These are phyloP conservation scores for Aspergillus terreus DNA, from an alignment of 2,329 filamentous ascomycete species.

Conservation along the genomic window DNA sequence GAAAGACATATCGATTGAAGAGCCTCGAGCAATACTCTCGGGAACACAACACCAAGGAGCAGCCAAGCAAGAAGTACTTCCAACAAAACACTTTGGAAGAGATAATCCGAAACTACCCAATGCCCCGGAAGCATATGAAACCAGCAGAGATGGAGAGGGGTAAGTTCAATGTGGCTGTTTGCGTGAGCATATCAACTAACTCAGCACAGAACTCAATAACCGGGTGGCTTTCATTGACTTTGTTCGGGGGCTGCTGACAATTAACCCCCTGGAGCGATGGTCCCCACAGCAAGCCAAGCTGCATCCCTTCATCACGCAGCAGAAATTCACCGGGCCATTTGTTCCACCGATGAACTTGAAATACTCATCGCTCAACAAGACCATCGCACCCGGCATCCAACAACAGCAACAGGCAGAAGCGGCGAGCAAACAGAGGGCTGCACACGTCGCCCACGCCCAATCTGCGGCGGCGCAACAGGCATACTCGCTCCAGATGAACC, in stretches of 20 bases:
- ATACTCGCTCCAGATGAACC: slow-evolving; percentile 62
- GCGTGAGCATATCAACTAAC: slow-evolving; percentile 14
- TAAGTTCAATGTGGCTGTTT: slow-evolving; percentile 42
- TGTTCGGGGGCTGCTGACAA: slow-evolving; percentile 84
- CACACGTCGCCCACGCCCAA: slow-evolving; percentile 63
- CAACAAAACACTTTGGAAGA: slow-evolving; percentile 89
- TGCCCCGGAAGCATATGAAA: slow-evolving; percentile 99
- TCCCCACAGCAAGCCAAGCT: slow-evolving; percentile 96
- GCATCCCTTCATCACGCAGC: slow-evolving; percentile 97
- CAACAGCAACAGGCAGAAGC: slow-evolving; percentile 95
- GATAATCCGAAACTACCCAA: slow-evolving; percentile 95
- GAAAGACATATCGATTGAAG: slow-evolving; percentile 87
- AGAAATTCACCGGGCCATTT: slow-evolving; percentile 94
- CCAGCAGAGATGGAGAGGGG: slow-evolving; percentile 93
- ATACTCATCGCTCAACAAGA: slow-evolving; percentile 76
- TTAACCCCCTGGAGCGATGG: slow-evolving; percentile 95
- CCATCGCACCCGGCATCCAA: slow-evolving; percentile 86
- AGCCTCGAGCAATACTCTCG: slow-evolving; percentile 97
- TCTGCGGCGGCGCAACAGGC: slow-evolving; percentile 63
- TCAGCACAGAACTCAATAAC: slow-evolving; percentile 86
- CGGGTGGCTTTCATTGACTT: slow-evolving; percentile 97
- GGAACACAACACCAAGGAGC: slow-evolving; percentile 94
- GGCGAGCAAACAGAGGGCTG: slow-evolving; percentile 82
- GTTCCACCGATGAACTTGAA: slow-evolving; percentile 97
- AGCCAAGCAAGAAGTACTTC: slow-evolving; percentile 99